Percentiles rank a stretch among this genome's conserved stretches.
phyloP scores from a whole-genome alignment of 371 early-diverging fungal species.

The Syncephalastrum contaminatum region DNA sequence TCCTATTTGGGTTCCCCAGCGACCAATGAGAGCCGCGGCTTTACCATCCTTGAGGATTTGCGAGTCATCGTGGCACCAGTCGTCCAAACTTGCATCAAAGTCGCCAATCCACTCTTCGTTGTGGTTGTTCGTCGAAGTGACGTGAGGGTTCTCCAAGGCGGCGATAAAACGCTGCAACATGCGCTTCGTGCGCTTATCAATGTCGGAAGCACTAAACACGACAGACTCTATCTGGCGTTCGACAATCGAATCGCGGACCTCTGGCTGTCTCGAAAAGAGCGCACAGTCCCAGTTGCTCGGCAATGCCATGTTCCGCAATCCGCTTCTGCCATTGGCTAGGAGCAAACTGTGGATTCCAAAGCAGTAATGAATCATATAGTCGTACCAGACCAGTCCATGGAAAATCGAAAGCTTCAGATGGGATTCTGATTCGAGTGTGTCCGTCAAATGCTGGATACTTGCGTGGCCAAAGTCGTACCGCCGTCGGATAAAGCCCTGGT shows the following conservation, averaged over 20 bases:
- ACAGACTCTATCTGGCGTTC: conserved; percentile 46
- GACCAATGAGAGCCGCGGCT: conserved; percentile 30
- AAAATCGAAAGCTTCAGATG: conserved; percentile 20
- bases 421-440: conserved; percentile 20
- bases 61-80: conserved; percentile 55
- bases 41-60: conserved; percentile 35
- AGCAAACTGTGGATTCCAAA: conserved; percentile 38
- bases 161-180: conserved; percentile 36
- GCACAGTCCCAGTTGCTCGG: conserved; percentile 46
- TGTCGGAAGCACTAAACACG: conserved; percentile 44
- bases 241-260: conserved; percentile 28
- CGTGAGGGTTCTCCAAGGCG: conserved; percentile 37
- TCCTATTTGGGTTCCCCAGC: conserved; percentile 34
- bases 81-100: conserved; percentile 51
- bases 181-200: conserved; percentile 43
- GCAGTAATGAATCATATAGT: conserved; percentile 42
- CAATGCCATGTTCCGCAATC: conserved; percentile 35
- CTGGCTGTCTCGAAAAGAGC: conserved; percentile 29
- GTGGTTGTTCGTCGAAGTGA: conserved; percentile 18
- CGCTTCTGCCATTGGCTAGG: conserved; percentile 31
- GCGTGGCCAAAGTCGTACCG: conserved; percentile 39
- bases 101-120: conserved; percentile 51
- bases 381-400: conserved; percentile 32
- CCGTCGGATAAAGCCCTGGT: conserved; percentile 39
- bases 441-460: conserved; percentile 25